Conservation (phyloP, 108 stramenopile genomes). For the Stephanodiscus triporus region DNA sequence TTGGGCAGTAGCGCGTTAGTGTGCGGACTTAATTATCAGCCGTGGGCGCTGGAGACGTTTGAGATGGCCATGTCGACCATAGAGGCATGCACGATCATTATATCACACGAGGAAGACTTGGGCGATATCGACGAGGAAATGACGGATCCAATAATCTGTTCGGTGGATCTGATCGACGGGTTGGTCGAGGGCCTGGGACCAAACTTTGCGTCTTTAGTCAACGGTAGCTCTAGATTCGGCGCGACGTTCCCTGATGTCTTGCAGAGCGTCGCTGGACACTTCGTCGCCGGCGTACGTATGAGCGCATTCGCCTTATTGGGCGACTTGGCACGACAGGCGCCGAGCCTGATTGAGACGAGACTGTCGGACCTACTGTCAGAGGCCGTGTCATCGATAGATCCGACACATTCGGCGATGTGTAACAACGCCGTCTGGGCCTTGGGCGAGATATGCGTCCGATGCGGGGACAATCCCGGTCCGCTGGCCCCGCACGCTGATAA, state of each 20-base stretch:
- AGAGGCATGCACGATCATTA: slow-evolving; percentile 67
- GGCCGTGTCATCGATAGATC: slow-evolving; percentile 66
- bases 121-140: slow-evolving; percentile 68
- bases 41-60: slow-evolving; percentile 82
- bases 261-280: slow-evolving; percentile 62
- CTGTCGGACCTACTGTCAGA: slow-evolving; percentile 65
- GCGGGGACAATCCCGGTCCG: slow-evolving; percentile 66
- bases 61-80: slow-evolving; percentile 82
- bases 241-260: slow-evolving; percentile 67
- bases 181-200: slow-evolving; percentile 86
- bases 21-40: slow-evolving; percentile 85
- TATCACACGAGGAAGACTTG: slow-evolving; percentile 58
- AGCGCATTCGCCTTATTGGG: slow-evolving; percentile 90
- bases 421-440: slow-evolving; percentile 94
- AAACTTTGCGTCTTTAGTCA: slow-evolving; percentile 76
- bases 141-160: slow-evolving; percentile 91
- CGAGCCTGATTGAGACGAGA: slow-evolving; percentile 72
- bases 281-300: slow-evolving; percentile 82
- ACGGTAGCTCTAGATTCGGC: slow-evolving; percentile 70
- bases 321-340: slow-evolving; percentile 86
- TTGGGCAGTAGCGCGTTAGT: slow-evolving; percentile 74
- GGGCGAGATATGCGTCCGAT: slow-evolving; percentile 88
- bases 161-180: slow-evolving; percentile 89
- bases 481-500: slow-evolving; percentile 62
- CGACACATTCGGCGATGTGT: slow-evolving; percentile 67